A percentile compares a stretch with the other conserved stretches of the same genome.
Evolutionary conservation across 2,329 filamentous ascomycete species (phyloP).

Genomic region (Diaporthe nobilis): DNA sequence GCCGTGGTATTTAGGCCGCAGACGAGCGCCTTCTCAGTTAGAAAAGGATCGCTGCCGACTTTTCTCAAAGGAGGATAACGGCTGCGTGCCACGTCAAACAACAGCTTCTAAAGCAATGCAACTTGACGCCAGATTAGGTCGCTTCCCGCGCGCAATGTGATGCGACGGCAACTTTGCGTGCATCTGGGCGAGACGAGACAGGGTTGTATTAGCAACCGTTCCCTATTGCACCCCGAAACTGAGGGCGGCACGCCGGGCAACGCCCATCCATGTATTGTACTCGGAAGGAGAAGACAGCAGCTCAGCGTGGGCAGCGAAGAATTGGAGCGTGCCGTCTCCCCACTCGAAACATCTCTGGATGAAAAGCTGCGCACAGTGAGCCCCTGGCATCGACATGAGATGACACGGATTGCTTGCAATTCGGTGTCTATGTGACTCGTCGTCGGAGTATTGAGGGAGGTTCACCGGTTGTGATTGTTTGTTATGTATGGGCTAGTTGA

Average conservation of each 20-base stretch:
- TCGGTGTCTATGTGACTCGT: background rate
- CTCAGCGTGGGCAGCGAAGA: background rate
- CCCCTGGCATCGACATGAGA: background rate
- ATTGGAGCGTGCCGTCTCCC: background rate
- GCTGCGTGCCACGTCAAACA: slow-evolving; percentile 29
- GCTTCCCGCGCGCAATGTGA: slow-evolving; percentile 3
- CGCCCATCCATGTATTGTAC: background rate
- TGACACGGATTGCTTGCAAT: background rate
- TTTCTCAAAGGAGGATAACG: slow-evolving; percentile 4
- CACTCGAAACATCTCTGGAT: background rate
- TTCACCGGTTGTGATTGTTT: background rate
- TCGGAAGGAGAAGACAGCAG: background rate
- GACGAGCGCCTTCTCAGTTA: background rate
- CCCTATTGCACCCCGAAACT: background rate
- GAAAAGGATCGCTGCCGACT: background rate
- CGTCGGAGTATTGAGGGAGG: background rate
- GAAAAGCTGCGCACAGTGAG: background rate
- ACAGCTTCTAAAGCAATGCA: slow-evolving; percentile 19
- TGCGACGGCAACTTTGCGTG: too few relatives aligned
- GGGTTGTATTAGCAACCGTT: background rate
- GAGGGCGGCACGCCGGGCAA: background rate
- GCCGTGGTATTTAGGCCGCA: background rate
- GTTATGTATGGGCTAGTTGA: background rate
- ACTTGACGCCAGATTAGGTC: slow-evolving; percentile 9
- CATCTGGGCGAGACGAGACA: background rate